These are phyloP conservation scores for Plantago lanceolata DNA, from an alignment of 305 asterid species.

Conservation along the genomic window DNA sequence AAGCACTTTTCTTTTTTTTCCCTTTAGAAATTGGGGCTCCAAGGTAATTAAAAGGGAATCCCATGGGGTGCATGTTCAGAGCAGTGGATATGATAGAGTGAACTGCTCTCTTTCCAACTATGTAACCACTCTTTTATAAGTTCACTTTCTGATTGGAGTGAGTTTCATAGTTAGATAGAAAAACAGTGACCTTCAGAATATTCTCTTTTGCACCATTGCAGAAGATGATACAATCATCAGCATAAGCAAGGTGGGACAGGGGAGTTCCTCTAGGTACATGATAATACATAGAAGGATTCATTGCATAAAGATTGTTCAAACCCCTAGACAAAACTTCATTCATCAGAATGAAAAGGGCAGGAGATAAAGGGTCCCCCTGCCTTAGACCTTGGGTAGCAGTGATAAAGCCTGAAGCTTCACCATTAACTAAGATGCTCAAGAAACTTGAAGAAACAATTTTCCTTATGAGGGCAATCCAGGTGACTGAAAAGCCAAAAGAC, in stretches of 20 bases:
- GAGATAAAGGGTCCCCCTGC: background rate
- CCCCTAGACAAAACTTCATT: background rate
- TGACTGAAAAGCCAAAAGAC: background rate
- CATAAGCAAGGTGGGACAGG: background rate
- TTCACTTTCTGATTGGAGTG: too few species aligned
- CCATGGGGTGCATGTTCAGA: too few species aligned
- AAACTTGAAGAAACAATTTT: background rate
- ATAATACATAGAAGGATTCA: background rate
- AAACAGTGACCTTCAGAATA: background rate
- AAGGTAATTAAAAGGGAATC: too few species aligned
- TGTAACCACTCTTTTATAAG: too few species aligned
- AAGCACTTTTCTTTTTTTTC: too few species aligned
- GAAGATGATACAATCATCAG: background rate
- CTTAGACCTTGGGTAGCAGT: background rate
- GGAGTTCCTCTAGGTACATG: background rate
- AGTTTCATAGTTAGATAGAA: background rate
- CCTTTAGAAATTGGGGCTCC: too few species aligned
- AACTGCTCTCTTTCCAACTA: too few species aligned
- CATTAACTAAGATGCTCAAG: background rate
- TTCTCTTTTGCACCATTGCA: background rate
- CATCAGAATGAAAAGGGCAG: background rate
- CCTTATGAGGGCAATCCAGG: background rate
- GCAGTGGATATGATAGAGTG: too few species aligned
- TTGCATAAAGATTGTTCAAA: fast-evolving
- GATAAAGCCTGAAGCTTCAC: background rate